A percentile compares a stretch with the other conserved stretches of the same genome.
Evolutionary conservation across 306 rosid genomes (phyloP).

Genomic region (Vigna radiata): DNA sequence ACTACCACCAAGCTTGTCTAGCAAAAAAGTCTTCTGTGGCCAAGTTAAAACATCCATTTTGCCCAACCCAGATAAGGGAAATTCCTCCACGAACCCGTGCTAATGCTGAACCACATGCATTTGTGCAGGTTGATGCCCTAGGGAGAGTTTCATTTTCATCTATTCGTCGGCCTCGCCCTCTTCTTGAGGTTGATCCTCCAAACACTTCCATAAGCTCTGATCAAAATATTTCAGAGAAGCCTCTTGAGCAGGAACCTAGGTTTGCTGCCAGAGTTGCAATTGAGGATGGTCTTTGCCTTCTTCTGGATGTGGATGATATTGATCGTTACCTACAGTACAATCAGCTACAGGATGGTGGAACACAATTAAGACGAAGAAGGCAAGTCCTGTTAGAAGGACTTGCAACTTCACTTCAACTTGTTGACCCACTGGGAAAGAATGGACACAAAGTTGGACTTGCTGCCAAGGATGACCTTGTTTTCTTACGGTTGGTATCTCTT

Average conservation of each 20-base stretch:
- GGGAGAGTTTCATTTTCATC: conserved; percentile 60
- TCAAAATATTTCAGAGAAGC: conserved; percentile 53
- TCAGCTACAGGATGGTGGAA: conserved; percentile 61
- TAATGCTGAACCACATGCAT: conserved; percentile 51
- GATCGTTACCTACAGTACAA: conserved; percentile 57
- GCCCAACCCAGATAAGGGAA: conserved; percentile 60
- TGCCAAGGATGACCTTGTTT: conserved; percentile 62
- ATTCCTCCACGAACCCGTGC: conserved; percentile 54
- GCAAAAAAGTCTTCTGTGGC: conserved; percentile 49
- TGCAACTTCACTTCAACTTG: conserved; percentile 63
- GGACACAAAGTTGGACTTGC: conserved; percentile 57
- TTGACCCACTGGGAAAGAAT: conserved; percentile 65
- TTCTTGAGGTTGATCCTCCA: conserved; percentile 62
- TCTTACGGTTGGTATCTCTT: conserved; percentile 53
- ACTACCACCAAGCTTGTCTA: conserved; percentile 65
- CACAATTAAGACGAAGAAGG: conserved; percentile 59
- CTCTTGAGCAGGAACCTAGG: conserved; percentile 63
- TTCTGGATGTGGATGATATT: conserved; percentile 65
- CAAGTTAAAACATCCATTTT: conserved; percentile 55
- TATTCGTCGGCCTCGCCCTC: conserved; percentile 61
- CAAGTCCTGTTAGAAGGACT: conserved; percentile 62
- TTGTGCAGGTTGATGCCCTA: conserved; percentile 54
- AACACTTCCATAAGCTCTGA: conserved; percentile 55
- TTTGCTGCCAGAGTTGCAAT: conserved; percentile 65
- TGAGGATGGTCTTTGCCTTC: conserved; percentile 66